phyloP scores from a whole-genome alignment of 1,284 basidiomycete species.

The Cystobasidium sp. region DNA sequence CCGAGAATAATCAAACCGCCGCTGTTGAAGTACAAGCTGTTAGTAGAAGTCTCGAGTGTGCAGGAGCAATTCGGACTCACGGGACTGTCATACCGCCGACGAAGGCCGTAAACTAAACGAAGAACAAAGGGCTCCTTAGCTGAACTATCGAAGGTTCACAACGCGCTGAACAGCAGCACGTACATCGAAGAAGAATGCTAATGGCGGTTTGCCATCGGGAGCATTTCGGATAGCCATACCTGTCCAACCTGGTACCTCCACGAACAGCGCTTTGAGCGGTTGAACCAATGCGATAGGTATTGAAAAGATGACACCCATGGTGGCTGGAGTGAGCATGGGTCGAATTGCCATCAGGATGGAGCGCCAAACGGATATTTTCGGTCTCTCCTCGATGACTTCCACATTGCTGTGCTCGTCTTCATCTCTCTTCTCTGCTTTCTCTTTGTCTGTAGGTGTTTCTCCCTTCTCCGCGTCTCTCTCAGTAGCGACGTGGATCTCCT shows the following conservation, averaged over 20 bases:
- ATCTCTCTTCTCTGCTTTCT: not conserved
- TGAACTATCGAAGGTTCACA: not conserved
- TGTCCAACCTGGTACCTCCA: conserved; percentile 33
- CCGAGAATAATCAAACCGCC: conserved; percentile 42
- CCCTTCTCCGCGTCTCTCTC: conserved; percentile 10
- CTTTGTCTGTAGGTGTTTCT: not conserved
- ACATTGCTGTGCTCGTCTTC: not conserved
- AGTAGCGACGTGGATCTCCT: conserved; percentile 13
- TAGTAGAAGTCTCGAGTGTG: not conserved
- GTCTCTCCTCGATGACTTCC: conserved; percentile 1
- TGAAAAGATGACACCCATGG: conserved; percentile 36
- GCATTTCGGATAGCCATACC: conserved; percentile 37
- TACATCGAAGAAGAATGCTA: conserved; percentile 42
- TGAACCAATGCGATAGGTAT: conserved; percentile 31
- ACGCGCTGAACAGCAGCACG: not conserved
- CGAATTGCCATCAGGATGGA: conserved; percentile 7
- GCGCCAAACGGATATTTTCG: conserved; percentile 14
- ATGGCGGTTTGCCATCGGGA: conserved; percentile 38
- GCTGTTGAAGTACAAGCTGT: conserved; percentile 4
- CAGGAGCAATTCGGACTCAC: conserved; percentile 6
- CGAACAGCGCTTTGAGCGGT: conserved; percentile 41
- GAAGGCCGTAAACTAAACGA: conserved; percentile 34
- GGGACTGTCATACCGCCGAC: conserved; percentile 43
- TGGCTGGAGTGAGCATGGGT: conserved; percentile 24
- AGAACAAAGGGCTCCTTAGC: not conserved